Conservation (phyloP, 1,284 basidiomycete genomes). For the Ceratobasidium sp. region DNA sequence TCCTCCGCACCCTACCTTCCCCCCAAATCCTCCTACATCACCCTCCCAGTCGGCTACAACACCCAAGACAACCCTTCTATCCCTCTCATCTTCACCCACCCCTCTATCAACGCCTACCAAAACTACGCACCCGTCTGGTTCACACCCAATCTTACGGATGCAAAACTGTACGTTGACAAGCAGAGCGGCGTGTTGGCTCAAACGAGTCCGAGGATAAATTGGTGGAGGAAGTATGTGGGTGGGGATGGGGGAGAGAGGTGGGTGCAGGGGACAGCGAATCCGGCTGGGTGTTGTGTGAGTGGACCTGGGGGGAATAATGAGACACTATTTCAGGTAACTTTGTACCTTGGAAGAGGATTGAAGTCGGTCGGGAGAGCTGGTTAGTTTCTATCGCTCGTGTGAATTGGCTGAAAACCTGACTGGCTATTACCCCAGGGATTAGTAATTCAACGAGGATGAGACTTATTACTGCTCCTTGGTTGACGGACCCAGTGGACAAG, state of each 20-base stretch:
- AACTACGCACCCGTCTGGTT: constrained; percentile 68
- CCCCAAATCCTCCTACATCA: constrained; percentile 63
- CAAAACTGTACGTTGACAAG: constrained; percentile 63
- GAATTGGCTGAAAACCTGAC: constrained; percentile 60
- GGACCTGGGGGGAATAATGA: constrained; percentile 65
- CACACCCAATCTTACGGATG: constrained; percentile 65
- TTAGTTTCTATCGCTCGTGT: not conserved
- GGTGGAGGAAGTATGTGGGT: constrained; percentile 65
- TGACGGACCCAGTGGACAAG: constrained; percentile 67
- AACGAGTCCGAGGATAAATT: constrained; percentile 69
- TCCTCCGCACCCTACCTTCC: constrained; percentile 62
- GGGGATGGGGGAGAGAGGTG: constrained; percentile 60
- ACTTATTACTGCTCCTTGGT: constrained; percentile 66
- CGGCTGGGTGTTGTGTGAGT: constrained; percentile 65
- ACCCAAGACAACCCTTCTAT: constrained; percentile 72
- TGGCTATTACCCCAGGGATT: constrained; percentile 66
- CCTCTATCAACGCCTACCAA: constrained; percentile 65
- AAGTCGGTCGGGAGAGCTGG: constrained; percentile 5
- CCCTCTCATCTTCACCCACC: constrained; percentile 72
- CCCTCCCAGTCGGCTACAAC: constrained; percentile 65
- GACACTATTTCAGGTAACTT: constrained; percentile 64
- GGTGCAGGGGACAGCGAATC: constrained; percentile 69
- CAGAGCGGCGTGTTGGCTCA: constrained; percentile 67
- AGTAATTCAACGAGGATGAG: constrained; percentile 63
- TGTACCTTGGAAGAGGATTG: constrained; percentile 53